These are phyloP conservation scores for Aspergillus fumigatus DNA, from an alignment of 2,329 filamentous ascomycete genomes.

Conservation along the genomic window DNA sequence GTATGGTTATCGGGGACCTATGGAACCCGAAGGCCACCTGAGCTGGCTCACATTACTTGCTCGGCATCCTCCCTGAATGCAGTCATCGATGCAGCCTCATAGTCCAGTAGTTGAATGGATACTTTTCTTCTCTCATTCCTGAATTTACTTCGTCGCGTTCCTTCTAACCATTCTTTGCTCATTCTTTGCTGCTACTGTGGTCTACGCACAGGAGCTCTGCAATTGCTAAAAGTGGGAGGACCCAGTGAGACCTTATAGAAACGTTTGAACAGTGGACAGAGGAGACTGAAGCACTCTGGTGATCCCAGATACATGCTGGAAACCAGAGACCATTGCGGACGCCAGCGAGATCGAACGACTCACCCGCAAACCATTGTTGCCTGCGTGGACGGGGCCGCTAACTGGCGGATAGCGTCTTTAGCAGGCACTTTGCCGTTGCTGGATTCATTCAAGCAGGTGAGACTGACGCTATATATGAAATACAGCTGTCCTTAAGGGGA, in stretches of 20 bases:
- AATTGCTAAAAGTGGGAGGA: neutral
- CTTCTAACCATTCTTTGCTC: too few species aligned
- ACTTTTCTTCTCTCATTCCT: neutral
- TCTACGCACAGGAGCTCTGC: neutral
- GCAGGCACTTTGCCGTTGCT: neutral
- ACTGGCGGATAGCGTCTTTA: neutral
- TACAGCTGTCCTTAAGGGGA: neutral
- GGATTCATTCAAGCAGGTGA: neutral
- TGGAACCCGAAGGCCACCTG: conserved; percentile 10
- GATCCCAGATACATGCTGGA: too few species aligned
- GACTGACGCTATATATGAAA: too few species aligned
- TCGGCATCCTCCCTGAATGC: conserved; percentile 35
- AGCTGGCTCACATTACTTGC: conserved; percentile 10
- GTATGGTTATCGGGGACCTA: conserved; percentile 8
- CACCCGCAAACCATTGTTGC: neutral
- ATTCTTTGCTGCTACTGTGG: neutral
- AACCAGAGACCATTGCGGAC: neutral
- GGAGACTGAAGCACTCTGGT: too few species aligned
- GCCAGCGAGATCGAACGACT: neutral
- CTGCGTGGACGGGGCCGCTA: too few species aligned
- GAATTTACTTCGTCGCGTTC: too few species aligned
- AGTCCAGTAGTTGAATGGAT: neutral
- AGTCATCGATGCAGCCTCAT: conserved; percentile 26
- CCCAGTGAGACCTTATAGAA: neutral
- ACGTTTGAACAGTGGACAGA: too few species aligned